These are phyloP conservation scores for Quercus suber DNA, from an alignment of 306 rosid species.

Conservation along the genomic window DNA sequence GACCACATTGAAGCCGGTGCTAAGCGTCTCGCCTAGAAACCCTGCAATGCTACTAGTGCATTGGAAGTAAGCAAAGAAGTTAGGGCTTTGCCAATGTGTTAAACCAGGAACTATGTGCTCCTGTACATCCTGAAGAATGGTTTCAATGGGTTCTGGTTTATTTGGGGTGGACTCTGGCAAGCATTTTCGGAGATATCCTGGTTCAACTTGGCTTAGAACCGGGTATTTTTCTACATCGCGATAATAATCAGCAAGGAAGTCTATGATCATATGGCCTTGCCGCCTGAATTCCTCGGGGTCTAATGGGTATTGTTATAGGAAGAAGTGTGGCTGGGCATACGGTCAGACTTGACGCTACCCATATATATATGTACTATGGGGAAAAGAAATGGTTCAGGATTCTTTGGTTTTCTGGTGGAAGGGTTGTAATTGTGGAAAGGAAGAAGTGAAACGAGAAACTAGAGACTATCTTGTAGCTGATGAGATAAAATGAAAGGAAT, in stretches of 20 bases:
- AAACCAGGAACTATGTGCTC: slow-evolving; percentile 31
- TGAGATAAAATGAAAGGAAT: not conserved
- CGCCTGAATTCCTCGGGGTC: slow-evolving; percentile 35
- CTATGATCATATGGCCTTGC: slow-evolving; percentile 32
- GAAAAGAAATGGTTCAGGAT: not conserved
- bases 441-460: no score
- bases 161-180: slow-evolving; percentile 27
- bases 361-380: not conserved
- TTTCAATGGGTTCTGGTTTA: slow-evolving; percentile 26
- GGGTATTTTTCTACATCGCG: slow-evolving; percentile 29
- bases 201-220: slow-evolving; percentile 33
- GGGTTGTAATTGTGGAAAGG: not conserved
- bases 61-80: slow-evolving; percentile 30
- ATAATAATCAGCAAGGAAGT: slow-evolving; percentile 40
- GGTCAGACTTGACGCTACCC: not conserved
- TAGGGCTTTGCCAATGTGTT: slow-evolving; percentile 46
- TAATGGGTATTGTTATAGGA: not conserved
- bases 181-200: slow-evolving; percentile 22
- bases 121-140: slow-evolving; percentile 34
- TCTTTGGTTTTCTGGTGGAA: not conserved
- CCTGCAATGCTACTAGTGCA: slow-evolving; percentile 20
- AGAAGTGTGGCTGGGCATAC: not conserved
- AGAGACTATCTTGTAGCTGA: not conserved
- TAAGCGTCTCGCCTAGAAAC: slow-evolving; percentile 37
- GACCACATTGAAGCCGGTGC: slow-evolving; percentile 30